Evolutionary conservation across 2,329 filamentous ascomycete genomes (phyloP).

Genomic region (Teratosphaeriaceae sp.): DNA sequence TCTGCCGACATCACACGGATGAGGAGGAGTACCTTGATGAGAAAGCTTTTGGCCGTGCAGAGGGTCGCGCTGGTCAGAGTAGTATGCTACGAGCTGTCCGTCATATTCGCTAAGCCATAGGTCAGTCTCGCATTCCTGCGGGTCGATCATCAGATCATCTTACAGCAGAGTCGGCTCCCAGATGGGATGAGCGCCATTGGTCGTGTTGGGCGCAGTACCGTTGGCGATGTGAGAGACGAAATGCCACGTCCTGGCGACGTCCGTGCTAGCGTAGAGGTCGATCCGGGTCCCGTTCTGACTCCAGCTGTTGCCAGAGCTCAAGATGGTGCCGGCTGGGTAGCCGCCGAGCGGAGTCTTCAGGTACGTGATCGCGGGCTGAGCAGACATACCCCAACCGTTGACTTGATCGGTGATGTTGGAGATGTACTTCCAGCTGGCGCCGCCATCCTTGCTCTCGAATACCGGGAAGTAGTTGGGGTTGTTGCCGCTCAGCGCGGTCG

Average conservation of each 20-base stretch:
- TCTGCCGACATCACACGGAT: neutral
- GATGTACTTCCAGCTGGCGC: conserved; percentile 12
- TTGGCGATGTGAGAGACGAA: conserved; percentile 3
- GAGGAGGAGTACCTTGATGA: neutral
- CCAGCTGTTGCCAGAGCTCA: conserved; percentile 11
- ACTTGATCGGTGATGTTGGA: conserved; percentile 13
- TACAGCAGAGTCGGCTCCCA: conserved; percentile 3
- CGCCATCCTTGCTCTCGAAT: conserved; percentile 12
- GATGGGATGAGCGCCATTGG: conserved; percentile 1
- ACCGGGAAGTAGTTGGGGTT: conserved; percentile 3
- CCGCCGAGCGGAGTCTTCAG: conserved; percentile 5
- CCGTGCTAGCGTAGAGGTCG: conserved; percentile 5
- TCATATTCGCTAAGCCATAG: neutral
- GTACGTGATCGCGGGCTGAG: conserved; percentile 10
- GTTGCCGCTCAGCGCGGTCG: neutral
- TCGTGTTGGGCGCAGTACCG: conserved; percentile 2
- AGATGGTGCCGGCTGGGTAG: conserved; percentile 10
- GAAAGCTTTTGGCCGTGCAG: conserved; percentile 5
- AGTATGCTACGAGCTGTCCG: neutral
- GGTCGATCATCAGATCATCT: neutral
- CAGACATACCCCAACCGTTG: conserved; percentile 12
- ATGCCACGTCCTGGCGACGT: conserved; percentile 1
- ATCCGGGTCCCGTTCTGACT: conserved; percentile 7
- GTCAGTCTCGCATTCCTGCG: neutral
- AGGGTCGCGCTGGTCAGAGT: conserved; percentile 7